phyloP scores from a whole-genome alignment of 768 basidiomycete genomes.

The Podaxis sp. region DNA sequence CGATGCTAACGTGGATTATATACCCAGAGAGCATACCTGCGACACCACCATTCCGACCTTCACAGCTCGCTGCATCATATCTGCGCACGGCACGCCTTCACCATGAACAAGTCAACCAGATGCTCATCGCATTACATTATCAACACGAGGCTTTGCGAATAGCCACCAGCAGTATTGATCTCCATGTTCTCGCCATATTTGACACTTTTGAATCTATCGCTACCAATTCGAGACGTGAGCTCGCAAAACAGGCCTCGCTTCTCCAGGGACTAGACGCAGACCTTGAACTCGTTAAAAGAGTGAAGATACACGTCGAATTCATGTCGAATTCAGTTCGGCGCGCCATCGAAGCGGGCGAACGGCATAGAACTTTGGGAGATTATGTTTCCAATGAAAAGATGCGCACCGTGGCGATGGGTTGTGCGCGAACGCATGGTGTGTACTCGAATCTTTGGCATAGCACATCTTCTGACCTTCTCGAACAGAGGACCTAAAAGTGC shows the following conservation, averaged over 20 bases:
- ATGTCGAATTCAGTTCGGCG: conserved; percentile 61
- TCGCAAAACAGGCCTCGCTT: conserved; percentile 60
- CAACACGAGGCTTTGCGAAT: conserved; percentile 72
- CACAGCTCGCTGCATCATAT: conserved; percentile 64
- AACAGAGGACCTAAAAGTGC: conserved; percentile 53
- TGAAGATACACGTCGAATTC: conserved; percentile 73
- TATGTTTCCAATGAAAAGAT: conserved; percentile 79
- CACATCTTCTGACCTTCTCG: background rate
- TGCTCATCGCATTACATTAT: conserved; percentile 47
- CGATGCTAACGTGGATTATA: background rate
- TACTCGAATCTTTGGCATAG: conserved; percentile 6
- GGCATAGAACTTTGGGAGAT: conserved; percentile 67
- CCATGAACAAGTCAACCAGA: conserved; percentile 54
- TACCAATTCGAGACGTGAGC: conserved; percentile 51
- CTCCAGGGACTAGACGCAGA: conserved; percentile 67
- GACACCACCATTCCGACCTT: conserved; percentile 69
- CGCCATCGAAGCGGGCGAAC: conserved; percentile 69
- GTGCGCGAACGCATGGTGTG: conserved; percentile 64
- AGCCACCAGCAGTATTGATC: conserved; percentile 67
- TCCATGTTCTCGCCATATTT: conserved; percentile 64
- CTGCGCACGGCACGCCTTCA: conserved; percentile 60
- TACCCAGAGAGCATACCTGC: conserved; percentile 51
- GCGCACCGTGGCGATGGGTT: conserved; percentile 73
- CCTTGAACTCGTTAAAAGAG: conserved; percentile 61
- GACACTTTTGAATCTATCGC: conserved; percentile 68